Evolutionary conservation across 768 basidiomycete genomes (phyloP).

Genomic region (Termitomyces sp.): DNA sequence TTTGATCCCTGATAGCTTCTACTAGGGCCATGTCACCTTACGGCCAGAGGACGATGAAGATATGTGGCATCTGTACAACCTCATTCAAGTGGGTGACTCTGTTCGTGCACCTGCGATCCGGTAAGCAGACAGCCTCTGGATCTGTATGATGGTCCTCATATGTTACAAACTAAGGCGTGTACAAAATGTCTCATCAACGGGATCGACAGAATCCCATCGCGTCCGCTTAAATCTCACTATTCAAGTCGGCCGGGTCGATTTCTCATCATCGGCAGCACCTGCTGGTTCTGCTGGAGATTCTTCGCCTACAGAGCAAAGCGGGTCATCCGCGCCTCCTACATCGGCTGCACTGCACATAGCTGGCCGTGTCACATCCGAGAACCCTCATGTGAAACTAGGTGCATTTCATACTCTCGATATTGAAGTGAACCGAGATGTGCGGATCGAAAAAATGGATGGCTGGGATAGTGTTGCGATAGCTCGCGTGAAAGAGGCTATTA

Average conservation of each 20-base stretch:
- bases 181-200: constrained; percentile 86
- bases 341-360: constrained; percentile 77
- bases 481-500: constrained; percentile 82
- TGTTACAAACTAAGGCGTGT: constrained; percentile 55
- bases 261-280: constrained; percentile 65
- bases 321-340: constrained; percentile 29
- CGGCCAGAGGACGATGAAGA: constrained; percentile 98
- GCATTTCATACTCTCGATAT: constrained; percentile 95
- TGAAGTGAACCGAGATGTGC: constrained; percentile 86
- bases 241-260: constrained; percentile 73
- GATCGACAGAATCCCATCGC: constrained; percentile 90
- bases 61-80: constrained; percentile 99
- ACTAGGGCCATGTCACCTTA: constrained; percentile 88
- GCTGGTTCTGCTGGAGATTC: constrained; percentile 44
- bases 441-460: constrained; percentile 80
- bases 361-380: constrained; percentile 84
- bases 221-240: constrained; percentile 84
- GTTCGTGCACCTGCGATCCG: constrained; percentile 86
- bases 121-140: constrained; percentile 29
- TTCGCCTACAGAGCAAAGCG: constrained; percentile 26
- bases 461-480: constrained; percentile 91
- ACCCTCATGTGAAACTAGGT: constrained; percentile 85
- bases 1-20: constrained; percentile 28
- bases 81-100: constrained; percentile 85
- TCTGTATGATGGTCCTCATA: neutral